Evolutionary conservation across 2,329 filamentous ascomycete species (phyloP), one percentile per base, ranked within the genome.

Genomic region (Trichoderma aggressivum): DNA sequence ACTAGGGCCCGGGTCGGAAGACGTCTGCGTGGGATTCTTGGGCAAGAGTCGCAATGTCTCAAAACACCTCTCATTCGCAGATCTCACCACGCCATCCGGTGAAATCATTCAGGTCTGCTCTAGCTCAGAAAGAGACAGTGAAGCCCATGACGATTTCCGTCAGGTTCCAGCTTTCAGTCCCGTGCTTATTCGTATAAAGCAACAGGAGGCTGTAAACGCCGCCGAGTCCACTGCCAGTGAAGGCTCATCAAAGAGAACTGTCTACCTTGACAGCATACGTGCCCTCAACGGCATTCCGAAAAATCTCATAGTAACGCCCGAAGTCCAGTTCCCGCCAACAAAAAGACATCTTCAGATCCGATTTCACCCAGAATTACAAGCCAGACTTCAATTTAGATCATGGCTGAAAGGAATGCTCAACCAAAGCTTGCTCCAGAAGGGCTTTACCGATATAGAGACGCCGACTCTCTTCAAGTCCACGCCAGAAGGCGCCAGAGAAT

Each of bases 381-480:
- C 91, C 1, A 89, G 94, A 5, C 85, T 99, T 3, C 79, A 84
- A 1, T 91, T 95, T 74, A 89, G 97, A n/a, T 86, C 89, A 28
- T 84, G 85, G 74, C 85, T 91, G 5, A 84, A 82, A 47, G 84
- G 83, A 5, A 84, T 85, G 71, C 81, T 85, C 36, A 89, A 85
- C 73, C 85, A 86, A 59, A 77, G 84, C 10, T 84, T 94, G 36
- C 83, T 86, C 18, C 79, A 84, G 6, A 84, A 86, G 30, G 86
- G 85, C 1, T 95, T 94, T 76, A 84, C 87, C 14, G 92, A 98
- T 75, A 88, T 98, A 36, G 96, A 99, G 79, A 99, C 96, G 0
- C 96, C 96, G 0, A 84, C 98, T 5, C 86, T 99, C 0, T 99
- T 99, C 87, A 99, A 98, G 80, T 98, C 96, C 0, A 99, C 96